Evolutionary conservation across 2,329 filamentous ascomycete genomes (phyloP).

Genomic region (Venturia asperata): DNA sequence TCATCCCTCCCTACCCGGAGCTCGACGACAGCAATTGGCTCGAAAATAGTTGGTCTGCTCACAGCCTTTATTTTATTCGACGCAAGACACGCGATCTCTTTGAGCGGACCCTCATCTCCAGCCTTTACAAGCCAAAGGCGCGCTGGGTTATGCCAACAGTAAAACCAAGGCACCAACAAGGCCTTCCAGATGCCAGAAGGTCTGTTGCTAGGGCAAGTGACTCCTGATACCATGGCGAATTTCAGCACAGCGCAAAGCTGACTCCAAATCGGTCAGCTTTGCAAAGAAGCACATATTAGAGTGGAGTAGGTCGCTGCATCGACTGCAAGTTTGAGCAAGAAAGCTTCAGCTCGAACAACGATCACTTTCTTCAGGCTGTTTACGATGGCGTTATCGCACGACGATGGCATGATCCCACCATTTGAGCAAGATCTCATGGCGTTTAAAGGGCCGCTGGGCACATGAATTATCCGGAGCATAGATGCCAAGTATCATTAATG

Average conservation of each 20-base stretch:
- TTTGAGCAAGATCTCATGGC: too few species aligned
- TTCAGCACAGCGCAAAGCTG: background rate
- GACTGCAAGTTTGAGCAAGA: too few species aligned
- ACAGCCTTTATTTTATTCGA: too few species aligned
- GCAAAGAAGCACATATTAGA: slow-evolving; percentile 10
- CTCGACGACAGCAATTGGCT: slow-evolving; percentile 2
- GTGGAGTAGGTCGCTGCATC: background rate
- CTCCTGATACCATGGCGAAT: background rate
- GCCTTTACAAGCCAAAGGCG: background rate
- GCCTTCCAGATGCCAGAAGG: background rate
- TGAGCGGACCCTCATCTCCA: background rate
- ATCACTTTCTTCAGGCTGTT: too few species aligned
- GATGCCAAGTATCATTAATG: too few species aligned
- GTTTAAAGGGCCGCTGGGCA: too few species aligned
- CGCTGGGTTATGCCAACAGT: background rate
- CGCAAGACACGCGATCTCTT: background rate
- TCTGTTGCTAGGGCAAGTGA: background rate
- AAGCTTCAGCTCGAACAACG: too few species aligned
- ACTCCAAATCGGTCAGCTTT: background rate
- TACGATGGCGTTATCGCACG: too few species aligned
- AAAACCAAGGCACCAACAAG: background rate
- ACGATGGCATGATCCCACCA: too few species aligned
- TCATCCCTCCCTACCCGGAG: slow-evolving; percentile 2
- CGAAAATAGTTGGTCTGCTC: background rate
- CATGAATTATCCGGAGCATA: too few species aligned